Percentiles rank a stretch among this genome's conserved stretches.
Evolutionary conservation across 2,329 filamentous ascomycete species (phyloP).

Genomic region (Tolypocladium amazonense): DNA sequence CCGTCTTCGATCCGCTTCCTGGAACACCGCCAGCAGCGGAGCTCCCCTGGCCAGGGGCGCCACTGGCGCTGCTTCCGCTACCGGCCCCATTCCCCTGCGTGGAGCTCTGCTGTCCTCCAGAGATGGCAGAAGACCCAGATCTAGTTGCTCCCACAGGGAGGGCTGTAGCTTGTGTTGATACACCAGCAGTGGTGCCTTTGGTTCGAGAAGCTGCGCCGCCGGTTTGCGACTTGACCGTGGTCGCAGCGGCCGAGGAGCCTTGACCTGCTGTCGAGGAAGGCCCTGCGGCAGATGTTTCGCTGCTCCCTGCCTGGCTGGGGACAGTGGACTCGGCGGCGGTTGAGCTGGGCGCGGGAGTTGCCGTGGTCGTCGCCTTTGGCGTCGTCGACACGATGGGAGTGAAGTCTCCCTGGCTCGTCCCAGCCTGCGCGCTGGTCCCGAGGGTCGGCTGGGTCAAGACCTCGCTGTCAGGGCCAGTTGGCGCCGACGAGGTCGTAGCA

Average conservation of each 20-base stretch:
- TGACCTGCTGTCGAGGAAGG: not conserved
- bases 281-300: not conserved
- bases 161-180: not conserved
- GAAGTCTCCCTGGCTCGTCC: constrained; percentile 12
- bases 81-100: not conserved
- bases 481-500: constrained; percentile 5
- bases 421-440: constrained; percentile 14
- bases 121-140: not conserved
- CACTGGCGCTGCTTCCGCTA: not conserved
- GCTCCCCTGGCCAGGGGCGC: not conserved
- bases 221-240: not conserved
- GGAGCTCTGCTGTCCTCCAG: not conserved
- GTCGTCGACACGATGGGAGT: constrained; percentile 5
- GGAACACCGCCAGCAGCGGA: not conserved
- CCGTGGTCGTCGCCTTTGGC: not conserved
- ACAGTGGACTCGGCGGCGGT: not conserved
- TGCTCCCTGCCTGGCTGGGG: not conserved
- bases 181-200: not conserved
- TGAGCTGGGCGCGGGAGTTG: not conserved
- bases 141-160: not conserved
- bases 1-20: not conserved
- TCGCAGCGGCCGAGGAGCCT: not conserved
- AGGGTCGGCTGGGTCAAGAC: constrained; percentile 11
- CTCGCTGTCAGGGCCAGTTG: constrained; percentile 11
- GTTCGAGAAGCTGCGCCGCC: not conserved